A percentile compares a stretch with the other conserved stretches of the same genome.
Evolutionary conservation across 371 early-diverging fungal species (phyloP).

Genomic region (Actinomortierella wolfii): DNA sequence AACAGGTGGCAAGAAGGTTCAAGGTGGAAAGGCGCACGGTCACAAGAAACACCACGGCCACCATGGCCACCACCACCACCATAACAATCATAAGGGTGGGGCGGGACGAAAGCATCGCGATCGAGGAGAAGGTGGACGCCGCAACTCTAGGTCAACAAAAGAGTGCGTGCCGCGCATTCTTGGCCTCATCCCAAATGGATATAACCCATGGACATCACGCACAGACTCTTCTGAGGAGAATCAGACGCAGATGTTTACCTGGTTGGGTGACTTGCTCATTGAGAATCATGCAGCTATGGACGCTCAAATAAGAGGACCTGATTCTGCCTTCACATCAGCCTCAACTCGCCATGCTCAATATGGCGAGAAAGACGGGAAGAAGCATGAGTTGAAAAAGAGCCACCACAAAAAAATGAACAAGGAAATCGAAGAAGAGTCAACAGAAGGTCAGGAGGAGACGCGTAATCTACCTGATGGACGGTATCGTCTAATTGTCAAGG

Average conservation of each 20-base stretch:
- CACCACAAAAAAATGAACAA: background rate
- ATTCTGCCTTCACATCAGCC: too few relatives aligned
- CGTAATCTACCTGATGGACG: conserved; percentile 23
- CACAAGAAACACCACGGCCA: background rate
- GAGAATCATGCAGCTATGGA: conserved; percentile 19
- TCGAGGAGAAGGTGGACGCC: background rate
- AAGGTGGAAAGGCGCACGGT: background rate
- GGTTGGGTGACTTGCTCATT: conserved; percentile 31
- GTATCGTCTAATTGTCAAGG: conserved; percentile 32
- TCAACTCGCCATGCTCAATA: too few relatives aligned
- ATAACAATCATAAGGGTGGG: too few relatives aligned
- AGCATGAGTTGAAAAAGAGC: background rate
- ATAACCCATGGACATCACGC: conserved; percentile 30
- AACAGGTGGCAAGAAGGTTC: background rate
- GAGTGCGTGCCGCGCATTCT: conserved; percentile 31
- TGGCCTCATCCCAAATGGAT: conserved; percentile 32
- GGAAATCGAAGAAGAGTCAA: background rate
- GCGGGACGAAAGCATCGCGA: background rate
- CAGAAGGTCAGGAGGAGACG: background rate
- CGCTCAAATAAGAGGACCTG: too few relatives aligned
- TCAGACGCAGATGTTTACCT: conserved; percentile 15
- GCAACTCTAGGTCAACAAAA: too few relatives aligned
- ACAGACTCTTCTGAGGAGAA: conserved; percentile 19
- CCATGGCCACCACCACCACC: too few relatives aligned
- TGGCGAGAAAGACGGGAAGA: background rate